Conservation (phyloP, 2,329 filamentous ascomycete genomes). For the Mycosphaerelloides madeirae region DNA sequence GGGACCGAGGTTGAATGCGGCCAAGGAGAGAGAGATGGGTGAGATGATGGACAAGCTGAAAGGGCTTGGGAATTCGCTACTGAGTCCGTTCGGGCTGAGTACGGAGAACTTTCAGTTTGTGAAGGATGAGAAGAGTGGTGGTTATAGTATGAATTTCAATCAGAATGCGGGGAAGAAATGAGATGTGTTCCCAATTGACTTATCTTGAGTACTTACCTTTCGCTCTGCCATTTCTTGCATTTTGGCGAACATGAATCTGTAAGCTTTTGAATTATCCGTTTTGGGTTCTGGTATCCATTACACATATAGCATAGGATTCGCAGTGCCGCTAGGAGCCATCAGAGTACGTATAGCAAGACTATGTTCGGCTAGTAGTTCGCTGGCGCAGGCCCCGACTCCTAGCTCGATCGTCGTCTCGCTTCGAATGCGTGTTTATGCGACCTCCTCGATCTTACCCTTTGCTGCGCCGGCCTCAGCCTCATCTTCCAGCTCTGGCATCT, state of each 20-base stretch:
- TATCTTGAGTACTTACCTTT: too few species aligned
- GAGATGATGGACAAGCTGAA: conserved; percentile 99
- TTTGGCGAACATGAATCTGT: too few species aligned
- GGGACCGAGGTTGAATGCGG: conserved; percentile 65
- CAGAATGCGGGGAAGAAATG: conserved; percentile 35
- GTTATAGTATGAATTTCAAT: conserved; percentile 89
- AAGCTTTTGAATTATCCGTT: too few species aligned
- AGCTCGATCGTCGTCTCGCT: background rate
- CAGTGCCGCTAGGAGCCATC: too few species aligned
- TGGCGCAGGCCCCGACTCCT: too few species aligned
- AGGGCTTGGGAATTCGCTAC: conserved; percentile 80
- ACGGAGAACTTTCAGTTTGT: conserved; percentile 94
- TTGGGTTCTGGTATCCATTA: too few species aligned
- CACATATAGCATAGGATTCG: too few species aligned
- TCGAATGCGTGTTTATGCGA: conserved; percentile 28
- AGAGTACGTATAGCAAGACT: too few species aligned
- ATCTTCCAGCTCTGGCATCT: conserved; percentile 73
- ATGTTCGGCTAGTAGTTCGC: too few species aligned
- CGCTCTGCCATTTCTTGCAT: too few species aligned
- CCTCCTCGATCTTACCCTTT: conserved; percentile 46
- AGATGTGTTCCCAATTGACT: too few species aligned
- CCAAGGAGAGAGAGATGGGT: conserved; percentile 80
- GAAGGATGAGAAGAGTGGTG: conserved; percentile 82
- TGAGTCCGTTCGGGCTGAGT: conserved; percentile 89
- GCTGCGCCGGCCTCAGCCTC: conserved; percentile 34